Evolutionary conservation across 2,329 filamentous ascomycete genomes (phyloP).

Genomic region (Penicillium expansum): DNA sequence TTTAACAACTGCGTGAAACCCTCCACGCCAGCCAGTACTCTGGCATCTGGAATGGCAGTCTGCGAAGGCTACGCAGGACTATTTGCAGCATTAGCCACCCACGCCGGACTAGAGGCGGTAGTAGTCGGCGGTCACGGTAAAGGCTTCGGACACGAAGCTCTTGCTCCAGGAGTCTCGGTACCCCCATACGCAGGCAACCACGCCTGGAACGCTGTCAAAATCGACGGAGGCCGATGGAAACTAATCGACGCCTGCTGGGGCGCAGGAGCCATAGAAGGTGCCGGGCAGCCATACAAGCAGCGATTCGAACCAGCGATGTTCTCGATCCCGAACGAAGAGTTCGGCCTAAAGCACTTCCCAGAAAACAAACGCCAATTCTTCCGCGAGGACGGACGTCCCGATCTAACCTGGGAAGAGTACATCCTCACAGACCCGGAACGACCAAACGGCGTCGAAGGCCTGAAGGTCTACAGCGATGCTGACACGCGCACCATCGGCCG

Average conservation of each 20-base stretch:
- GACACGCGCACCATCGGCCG: constrained; percentile 52
- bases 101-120: constrained; percentile 74
- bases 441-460: constrained; percentile 43
- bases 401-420: constrained; percentile 78
- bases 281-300: constrained; percentile 61
- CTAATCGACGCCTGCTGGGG: constrained; percentile 92
- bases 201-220: constrained; percentile 89
- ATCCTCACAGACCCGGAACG: constrained; percentile 59
- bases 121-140: constrained; percentile 80
- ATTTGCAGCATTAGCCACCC: constrained; percentile 72
- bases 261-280: constrained; percentile 64
- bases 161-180: constrained; percentile 62
- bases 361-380: constrained; percentile 66
- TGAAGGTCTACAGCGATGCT: constrained; percentile 48
- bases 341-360: constrained; percentile 79
- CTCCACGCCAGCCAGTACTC: constrained; percentile 68
- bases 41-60: constrained; percentile 76
- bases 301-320: constrained; percentile 64
- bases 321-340: constrained; percentile 69
- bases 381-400: constrained; percentile 64
- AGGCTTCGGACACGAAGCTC: constrained; percentile 68
- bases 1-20: constrained; percentile 67
- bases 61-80: constrained; percentile 88
- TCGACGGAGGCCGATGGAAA: constrained; percentile 88
- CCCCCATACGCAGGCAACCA: constrained; percentile 67